Conservation (phyloP, 768 basidiomycete species). For the Cystoderma amianthinum region DNA sequence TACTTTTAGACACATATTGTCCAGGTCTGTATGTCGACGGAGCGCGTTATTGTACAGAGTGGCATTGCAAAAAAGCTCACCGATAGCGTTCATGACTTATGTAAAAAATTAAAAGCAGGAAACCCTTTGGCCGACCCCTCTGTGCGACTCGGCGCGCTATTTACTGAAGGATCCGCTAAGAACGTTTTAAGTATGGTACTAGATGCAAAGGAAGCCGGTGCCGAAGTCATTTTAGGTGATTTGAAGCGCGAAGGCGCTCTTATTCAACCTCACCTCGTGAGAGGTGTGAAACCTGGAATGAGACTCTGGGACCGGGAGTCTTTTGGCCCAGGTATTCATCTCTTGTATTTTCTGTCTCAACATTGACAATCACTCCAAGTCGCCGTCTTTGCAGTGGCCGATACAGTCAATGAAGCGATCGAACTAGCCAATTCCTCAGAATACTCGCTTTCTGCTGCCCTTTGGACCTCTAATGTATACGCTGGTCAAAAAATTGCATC, state of each 20-base stretch:
- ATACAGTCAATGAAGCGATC: slow-evolving; percentile 47
- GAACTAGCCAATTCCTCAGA: slow-evolving; percentile 47
- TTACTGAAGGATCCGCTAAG: slow-evolving; percentile 36
- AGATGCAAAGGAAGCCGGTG: slow-evolving; percentile 37
- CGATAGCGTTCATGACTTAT: slow-evolving; percentile 22
- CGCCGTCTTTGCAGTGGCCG: slow-evolving; percentile 33
- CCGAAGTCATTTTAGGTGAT: slow-evolving; percentile 39
- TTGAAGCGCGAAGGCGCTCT: slow-evolving; percentile 27
- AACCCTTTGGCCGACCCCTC: slow-evolving; percentile 20
- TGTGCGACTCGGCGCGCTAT: slow-evolving; percentile 29
- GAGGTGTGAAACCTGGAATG: slow-evolving; percentile 41
- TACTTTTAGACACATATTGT: too few species aligned
- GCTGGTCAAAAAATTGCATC: slow-evolving; percentile 37
- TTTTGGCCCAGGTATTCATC: slow-evolving; percentile 52
- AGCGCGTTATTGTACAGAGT: slow-evolving; percentile 47
- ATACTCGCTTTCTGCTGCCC: slow-evolving; percentile 41
- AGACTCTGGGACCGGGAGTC: slow-evolving; percentile 50
- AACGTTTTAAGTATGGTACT: slow-evolving; percentile 34
- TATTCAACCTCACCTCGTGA: slow-evolving; percentile 46
- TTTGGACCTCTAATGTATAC: slow-evolving; percentile 45
- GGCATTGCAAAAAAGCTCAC: slow-evolving; percentile 28
- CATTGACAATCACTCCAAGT: slow-evolving; percentile 16
- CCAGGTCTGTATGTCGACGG: slow-evolving; percentile 52
- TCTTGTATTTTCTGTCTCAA: too few species aligned
- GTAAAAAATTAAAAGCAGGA: slow-evolving; percentile 29